These are phyloP conservation scores for Crithidia thermophila DNA, from an alignment of 208 protist genomes.

Conservation along the genomic window DNA sequence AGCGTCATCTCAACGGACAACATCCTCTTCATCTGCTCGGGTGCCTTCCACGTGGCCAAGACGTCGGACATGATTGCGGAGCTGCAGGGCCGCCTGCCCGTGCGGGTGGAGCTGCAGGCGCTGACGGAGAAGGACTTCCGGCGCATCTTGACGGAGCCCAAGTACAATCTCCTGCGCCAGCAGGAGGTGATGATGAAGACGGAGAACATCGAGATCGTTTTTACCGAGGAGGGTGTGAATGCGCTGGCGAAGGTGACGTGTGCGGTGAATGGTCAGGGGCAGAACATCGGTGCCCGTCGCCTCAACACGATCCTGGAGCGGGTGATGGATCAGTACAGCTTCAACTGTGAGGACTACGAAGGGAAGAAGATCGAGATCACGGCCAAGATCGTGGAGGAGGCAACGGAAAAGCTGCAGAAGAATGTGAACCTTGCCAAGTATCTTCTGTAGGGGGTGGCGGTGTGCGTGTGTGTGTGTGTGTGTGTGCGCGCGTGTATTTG, in stretches of 20 bases:
- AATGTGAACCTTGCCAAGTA: conserved; percentile 92
- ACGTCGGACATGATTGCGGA: conserved; percentile 95
- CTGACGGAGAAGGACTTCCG: conserved; percentile 95
- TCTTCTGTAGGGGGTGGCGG: conserved; percentile 51
- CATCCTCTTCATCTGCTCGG: conserved; percentile 98
- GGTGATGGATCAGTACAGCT: conserved; percentile 96
- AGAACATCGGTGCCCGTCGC: conserved; percentile 97
- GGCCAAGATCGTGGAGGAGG: conserved; percentile 61
- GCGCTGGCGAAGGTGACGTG: conserved; percentile 93
- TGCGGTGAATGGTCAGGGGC: conserved; percentile 92
- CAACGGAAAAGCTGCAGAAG: conserved; percentile 82
- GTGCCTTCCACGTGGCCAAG: conserved; percentile 96
- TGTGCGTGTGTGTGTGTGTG: background rate
- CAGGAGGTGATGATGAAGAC: conserved; percentile 93
- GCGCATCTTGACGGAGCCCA: conserved; percentile 96
- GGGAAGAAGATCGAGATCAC: conserved; percentile 79
- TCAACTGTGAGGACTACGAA: conserved; percentile 85
- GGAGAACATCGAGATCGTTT: conserved; percentile 95
- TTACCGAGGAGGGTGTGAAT: conserved; percentile 92
- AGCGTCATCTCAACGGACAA: conserved; percentile 95
- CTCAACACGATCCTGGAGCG: conserved; percentile 96
- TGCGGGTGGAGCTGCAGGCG: conserved; percentile 97
- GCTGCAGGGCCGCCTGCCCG: conserved; percentile 96
- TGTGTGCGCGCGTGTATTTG: background rate
- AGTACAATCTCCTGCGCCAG: conserved; percentile 95